Conservation (phyloP, 2,329 filamentous ascomycete species). For the Periglandula ipomoeae region DNA sequence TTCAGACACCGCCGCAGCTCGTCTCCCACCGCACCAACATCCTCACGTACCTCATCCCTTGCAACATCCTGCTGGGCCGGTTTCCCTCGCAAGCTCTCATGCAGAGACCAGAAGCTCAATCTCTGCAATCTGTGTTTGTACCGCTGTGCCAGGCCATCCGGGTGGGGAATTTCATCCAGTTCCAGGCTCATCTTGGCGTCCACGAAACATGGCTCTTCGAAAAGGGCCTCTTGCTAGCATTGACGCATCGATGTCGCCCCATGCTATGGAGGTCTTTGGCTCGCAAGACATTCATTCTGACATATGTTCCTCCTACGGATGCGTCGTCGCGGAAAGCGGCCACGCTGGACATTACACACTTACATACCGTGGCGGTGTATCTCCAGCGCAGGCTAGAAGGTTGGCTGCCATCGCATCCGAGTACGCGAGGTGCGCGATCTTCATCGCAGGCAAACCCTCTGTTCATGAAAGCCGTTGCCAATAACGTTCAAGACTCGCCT, state of each 20-base stretch:
- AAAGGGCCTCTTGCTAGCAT: conserved; percentile 64
- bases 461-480: conserved; percentile 42
- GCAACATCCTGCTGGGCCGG: conserved; percentile 75
- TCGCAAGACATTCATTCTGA: conserved; percentile 68
- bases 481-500: conserved; percentile 30
- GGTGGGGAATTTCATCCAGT: conserved; percentile 63
- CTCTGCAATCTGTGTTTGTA: conserved; percentile 56
- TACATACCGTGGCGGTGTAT: conserved; percentile 54
- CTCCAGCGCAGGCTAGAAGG: conserved; percentile 57
- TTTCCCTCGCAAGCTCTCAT: conserved; percentile 65
- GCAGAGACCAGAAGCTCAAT: conserved; percentile 51
- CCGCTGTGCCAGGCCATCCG: conserved; percentile 66
- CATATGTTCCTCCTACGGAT: conserved; percentile 57
- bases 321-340: conserved; percentile 54
- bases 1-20: conserved; percentile 53
- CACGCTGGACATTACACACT: conserved; percentile 62
- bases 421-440: conserved; percentile 17
- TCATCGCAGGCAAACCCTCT: conserved; percentile 37
- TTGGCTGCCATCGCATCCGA: conserved; percentile 33
- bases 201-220: conserved; percentile 66
- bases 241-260: conserved; percentile 69
- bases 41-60: conserved; percentile 72
- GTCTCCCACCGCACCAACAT: conserved; percentile 69
- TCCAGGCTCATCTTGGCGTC: conserved; percentile 57
- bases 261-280: conserved; percentile 78